Conservation (phyloP, 106 monocot species). For the Phalaenopsis equestris region DNA sequence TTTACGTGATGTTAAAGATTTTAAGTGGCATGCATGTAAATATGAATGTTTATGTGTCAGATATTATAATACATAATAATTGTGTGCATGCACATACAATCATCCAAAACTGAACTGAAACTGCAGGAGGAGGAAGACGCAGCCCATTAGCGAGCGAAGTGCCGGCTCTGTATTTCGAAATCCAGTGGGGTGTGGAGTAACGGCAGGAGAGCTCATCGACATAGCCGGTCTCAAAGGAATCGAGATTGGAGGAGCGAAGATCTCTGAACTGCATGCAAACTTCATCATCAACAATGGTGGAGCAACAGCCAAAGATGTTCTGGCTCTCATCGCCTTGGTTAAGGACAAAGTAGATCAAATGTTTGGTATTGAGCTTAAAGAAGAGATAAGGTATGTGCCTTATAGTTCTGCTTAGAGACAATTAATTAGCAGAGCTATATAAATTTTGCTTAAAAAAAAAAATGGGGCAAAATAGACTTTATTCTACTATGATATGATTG, state of each 20-base stretch:
- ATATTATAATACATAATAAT: too few relatives aligned
- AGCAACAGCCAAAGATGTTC: constrained; percentile 25
- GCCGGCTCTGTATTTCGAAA: constrained; percentile 17
- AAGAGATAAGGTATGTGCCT: constrained; percentile 41
- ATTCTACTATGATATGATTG: background rate
- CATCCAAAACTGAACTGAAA: background rate
- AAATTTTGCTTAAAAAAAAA: background rate
- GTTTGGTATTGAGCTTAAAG: constrained; percentile 29
- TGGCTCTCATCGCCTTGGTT: constrained; percentile 25
- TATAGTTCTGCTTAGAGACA: constrained; percentile 1
- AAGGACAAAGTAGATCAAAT: constrained; percentile 30
- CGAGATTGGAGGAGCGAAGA: constrained; percentile 34
- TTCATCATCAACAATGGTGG: constrained; percentile 37
- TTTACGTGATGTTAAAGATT: too few relatives aligned
- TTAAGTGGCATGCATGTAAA: too few relatives aligned
- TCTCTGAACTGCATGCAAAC: constrained; percentile 43
- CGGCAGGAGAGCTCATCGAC: constrained; percentile 11
- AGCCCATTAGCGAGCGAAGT: constrained; percentile 12
- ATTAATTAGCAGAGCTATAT: background rate
- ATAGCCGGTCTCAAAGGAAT: constrained; percentile 32
- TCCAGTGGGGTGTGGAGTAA: background rate
- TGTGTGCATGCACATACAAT: too few relatives aligned
- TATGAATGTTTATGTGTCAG: too few relatives aligned
- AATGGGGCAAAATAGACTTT: background rate
- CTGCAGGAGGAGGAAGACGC: constrained; percentile 19